phyloP scores from a whole-genome alignment of 1,284 basidiomycete genomes.

The Rhodotorula sp. region DNA sequence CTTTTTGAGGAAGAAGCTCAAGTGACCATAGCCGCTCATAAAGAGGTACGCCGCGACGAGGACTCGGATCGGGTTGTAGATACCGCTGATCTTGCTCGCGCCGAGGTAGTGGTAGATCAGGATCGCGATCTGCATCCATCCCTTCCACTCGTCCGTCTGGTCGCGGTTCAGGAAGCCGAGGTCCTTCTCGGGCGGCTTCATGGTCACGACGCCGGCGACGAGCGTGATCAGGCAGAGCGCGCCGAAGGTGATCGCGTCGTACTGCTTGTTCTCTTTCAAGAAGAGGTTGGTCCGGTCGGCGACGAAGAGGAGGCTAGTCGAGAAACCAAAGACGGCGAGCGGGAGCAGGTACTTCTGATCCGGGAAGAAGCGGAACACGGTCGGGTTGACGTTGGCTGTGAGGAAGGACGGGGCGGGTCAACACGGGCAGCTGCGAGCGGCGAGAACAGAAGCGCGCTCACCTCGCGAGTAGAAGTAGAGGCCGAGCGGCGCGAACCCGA shows the following conservation, averaged over 20 bases:
- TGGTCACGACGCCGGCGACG: constrained; percentile 62
- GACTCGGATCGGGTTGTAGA: constrained; percentile 84
- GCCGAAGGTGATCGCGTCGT: constrained; percentile 65
- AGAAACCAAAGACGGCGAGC: constrained; percentile 63
- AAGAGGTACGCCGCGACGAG: constrained; percentile 83
- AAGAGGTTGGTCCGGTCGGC: constrained; percentile 80
- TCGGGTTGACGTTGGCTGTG: constrained; percentile 44
- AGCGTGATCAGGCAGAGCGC: constrained; percentile 61
- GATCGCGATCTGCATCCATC: constrained; percentile 91
- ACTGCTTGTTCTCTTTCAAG: constrained; percentile 84
- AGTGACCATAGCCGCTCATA: constrained; percentile 55
- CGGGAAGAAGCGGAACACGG: constrained; percentile 52
- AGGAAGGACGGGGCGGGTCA: neutral
- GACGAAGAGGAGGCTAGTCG: constrained; percentile 66
- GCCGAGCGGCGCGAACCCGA: constrained; percentile 62
- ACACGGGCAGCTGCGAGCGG: neutral
- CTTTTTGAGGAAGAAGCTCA: constrained; percentile 73
- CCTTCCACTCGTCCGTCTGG: constrained; percentile 84
- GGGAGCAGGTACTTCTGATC: constrained; percentile 50
- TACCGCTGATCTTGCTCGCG: constrained; percentile 80
- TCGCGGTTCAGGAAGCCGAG: constrained; percentile 82
- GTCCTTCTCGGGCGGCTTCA: constrained; percentile 71
- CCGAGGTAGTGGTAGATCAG: constrained; percentile 86
- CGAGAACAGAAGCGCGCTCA: constrained; percentile 45
- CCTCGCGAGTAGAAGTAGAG: constrained; percentile 50